A percentile compares a stretch with the other conserved stretches of the same genome.
Conservation (phyloP, 2,329 filamentous ascomycete species). For the Lachnellula occidentalis region DNA sequence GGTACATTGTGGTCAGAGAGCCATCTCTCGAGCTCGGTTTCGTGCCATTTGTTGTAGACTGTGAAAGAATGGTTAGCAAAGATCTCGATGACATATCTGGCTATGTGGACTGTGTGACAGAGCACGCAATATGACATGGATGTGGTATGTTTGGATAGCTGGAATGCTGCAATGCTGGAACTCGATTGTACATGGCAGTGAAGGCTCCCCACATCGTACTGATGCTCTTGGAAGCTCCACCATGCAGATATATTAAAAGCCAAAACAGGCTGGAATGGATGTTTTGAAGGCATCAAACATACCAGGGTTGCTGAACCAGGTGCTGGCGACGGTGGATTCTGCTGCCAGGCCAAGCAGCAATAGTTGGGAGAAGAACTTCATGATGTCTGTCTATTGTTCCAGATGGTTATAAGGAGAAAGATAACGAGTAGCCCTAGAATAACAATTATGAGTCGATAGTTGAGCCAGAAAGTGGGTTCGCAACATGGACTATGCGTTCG, state of each 20-base stretch:
- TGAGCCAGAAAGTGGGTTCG: too few species aligned
- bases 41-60: slow-evolving; percentile 99
- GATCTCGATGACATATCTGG: neutral
- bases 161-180: neutral
- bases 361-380: slow-evolving; percentile 72
- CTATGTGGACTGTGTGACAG: neutral
- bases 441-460: too few species aligned
- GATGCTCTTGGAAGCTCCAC: slow-evolving; percentile 8
- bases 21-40: slow-evolving; percentile 96
- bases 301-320: slow-evolving; percentile 85
- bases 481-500: too few species aligned
- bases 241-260: neutral
- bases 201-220: neutral
- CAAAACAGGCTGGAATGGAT: slow-evolving; percentile 5
- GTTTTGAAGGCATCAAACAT: slow-evolving; percentile 34
- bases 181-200: neutral
- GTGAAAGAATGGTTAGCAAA: slow-evolving; percentile 28
- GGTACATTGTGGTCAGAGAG: slow-evolving; percentile 87
- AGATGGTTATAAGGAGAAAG: too few species aligned
- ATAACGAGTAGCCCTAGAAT: too few species aligned
- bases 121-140: neutral
- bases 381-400: too few species aligned
- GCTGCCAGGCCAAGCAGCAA: slow-evolving; percentile 68
- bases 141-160: neutral
- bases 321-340: slow-evolving; percentile 65